Percentiles rank a stretch among this genome's conserved stretches.
phyloP scores from a whole-genome alignment of 2,329 filamentous ascomycete species.

The Penicillium rolfsii region DNA sequence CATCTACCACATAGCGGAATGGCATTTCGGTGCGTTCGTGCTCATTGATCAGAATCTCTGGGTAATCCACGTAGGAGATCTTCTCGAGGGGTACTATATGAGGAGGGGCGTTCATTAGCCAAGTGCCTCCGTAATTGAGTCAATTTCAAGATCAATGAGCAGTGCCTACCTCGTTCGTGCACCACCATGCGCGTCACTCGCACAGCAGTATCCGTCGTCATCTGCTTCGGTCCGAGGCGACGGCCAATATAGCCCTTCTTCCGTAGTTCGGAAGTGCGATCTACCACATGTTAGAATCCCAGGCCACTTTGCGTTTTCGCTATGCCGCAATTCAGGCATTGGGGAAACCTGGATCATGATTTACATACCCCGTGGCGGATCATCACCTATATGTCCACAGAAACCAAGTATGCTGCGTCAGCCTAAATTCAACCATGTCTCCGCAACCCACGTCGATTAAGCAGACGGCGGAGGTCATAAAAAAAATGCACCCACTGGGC shows the following conservation, averaged over 20 bases:
- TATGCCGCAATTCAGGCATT: conserved; percentile 16
- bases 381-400: conserved; percentile 68
- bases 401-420: conserved; percentile 10
- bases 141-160: not conserved
- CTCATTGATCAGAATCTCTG: conserved; percentile 85
- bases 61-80: conserved; percentile 82
- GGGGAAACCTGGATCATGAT: not conserved
- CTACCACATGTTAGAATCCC: conserved; percentile 49
- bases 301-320: not conserved
- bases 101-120: not conserved
- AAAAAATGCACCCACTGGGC: not conserved
- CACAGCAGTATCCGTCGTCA: conserved; percentile 98
- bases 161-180: conserved; percentile 70
- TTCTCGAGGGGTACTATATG: conserved; percentile 71
- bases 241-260: conserved; percentile 91
- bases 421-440: not conserved
- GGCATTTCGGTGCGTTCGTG: conserved; percentile 97
- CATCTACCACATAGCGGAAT: conserved; percentile 86
- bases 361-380: conserved; percentile 82
- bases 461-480: not conserved
- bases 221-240: conserved; percentile 86
- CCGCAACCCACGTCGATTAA: not conserved
- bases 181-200: conserved; percentile 88
- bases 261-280: conserved; percentile 91
- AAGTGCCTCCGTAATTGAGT: not conserved